phyloP scores from a whole-genome alignment of 2,329 filamentous ascomycete genomes.

The Xylariaceae sp. region DNA sequence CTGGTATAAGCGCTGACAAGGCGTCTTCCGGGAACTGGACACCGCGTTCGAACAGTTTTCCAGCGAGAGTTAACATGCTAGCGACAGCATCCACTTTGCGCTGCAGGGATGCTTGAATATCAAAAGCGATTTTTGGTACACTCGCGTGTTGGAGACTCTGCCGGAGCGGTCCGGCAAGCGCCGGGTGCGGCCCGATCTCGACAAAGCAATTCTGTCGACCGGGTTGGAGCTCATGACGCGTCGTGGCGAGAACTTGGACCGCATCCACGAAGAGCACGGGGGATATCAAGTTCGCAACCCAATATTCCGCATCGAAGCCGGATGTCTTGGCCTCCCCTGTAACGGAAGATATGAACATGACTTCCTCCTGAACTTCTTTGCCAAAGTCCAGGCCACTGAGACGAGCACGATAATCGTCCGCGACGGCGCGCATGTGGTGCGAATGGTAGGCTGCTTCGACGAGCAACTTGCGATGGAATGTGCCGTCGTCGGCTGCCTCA shows the following conservation, averaged over 20 bases:
- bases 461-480: conserved; percentile 7
- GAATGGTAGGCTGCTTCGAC: conserved; percentile 22
- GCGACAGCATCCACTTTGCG: conserved; percentile 8
- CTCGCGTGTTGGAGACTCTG: too few relatives aligned
- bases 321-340: background rate
- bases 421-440: conserved; percentile 18
- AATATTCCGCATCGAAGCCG: conserved; percentile 3
- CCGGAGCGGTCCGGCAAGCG: background rate
- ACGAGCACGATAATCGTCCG: conserved; percentile 9
- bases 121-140: too few relatives aligned
- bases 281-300: conserved; percentile 9
- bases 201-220: background rate
- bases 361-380: conserved; percentile 7
- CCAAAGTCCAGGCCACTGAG: conserved; percentile 5
- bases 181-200: conserved; percentile 17
- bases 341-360: conserved; percentile 14
- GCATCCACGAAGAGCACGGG: conserved; percentile 13
- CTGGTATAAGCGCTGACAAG: background rate
- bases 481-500: background rate
- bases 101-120: too few relatives aligned
- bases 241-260: background rate
- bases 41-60: conserved; percentile 15
- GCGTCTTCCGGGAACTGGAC: background rate
- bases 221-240: background rate
- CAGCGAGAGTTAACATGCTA: conserved; percentile 4